phyloP scores from a whole-genome alignment of 2,329 filamentous ascomycete species.

The Calonectria crousiana region DNA sequence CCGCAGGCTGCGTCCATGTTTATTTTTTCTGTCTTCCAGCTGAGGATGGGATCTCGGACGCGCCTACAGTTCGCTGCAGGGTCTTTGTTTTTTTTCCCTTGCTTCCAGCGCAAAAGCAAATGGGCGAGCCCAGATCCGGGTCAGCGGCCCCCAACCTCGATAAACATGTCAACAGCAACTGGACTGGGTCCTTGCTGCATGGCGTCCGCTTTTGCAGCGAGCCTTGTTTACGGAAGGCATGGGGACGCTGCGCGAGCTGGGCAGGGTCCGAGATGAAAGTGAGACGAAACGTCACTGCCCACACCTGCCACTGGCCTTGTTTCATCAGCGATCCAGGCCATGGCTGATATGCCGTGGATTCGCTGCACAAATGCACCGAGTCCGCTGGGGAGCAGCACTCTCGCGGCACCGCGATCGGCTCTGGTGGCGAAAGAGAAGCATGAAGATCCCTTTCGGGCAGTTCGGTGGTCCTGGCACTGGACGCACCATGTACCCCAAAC shows the following conservation, averaged over 20 bases:
- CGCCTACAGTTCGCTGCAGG: not conserved
- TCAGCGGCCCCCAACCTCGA: not conserved
- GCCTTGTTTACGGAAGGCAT: constrained; percentile 14
- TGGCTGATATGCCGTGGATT: constrained; percentile 13
- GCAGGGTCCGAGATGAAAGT: constrained; percentile 20
- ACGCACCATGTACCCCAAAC: not conserved
- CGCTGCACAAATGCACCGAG: constrained; percentile 8
- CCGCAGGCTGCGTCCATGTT: not conserved
- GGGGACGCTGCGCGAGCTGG: constrained; percentile 3
- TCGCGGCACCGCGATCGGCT: not conserved
- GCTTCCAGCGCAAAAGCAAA: not conserved
- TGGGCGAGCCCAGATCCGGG: not conserved
- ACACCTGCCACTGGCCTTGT: constrained; percentile 28
- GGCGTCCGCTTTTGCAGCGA: not conserved
- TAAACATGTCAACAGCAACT: constrained; percentile 11
- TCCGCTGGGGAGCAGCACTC: constrained; percentile 2
- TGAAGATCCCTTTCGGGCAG: not conserved
- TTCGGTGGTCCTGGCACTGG: not conserved
- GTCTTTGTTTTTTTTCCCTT: not conserved
- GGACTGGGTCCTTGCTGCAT: constrained; percentile 5
- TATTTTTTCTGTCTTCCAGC: not conserved
- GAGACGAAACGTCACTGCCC: constrained; percentile 43
- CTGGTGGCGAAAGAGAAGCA: not conserved
- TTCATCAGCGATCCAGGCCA: constrained; percentile 33
- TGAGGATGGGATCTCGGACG: not conserved